A percentile compares a stretch with the other conserved stretches of the same genome.
These are phyloP conservation scores for Albugo laibachii DNA, from an alignment of 352 stramenopile species.

Conservation along the genomic window DNA sequence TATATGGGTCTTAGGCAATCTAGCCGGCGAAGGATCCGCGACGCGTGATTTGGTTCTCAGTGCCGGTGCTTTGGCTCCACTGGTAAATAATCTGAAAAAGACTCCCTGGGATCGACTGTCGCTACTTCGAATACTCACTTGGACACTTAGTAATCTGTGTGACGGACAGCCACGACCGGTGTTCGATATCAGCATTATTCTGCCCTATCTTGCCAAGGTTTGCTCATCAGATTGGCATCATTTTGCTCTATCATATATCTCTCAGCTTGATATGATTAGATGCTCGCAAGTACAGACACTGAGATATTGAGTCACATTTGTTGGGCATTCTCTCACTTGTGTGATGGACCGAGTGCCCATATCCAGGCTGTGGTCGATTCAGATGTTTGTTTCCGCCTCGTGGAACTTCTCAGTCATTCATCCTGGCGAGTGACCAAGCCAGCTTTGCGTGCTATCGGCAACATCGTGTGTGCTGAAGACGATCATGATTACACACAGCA, in stretches of 20 bases:
- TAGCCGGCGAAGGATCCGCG: conserved; percentile 76
- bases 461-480: conserved; percentile 96
- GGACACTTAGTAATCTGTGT: conserved; percentile 86
- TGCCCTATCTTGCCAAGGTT: conserved; percentile 66
- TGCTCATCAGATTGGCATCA: not conserved
- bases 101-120: conserved; percentile 63
- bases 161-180: conserved; percentile 78
- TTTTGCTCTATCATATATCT: not conserved
- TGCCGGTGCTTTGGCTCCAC: conserved; percentile 56
- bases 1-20: conserved; percentile 85
- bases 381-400: conserved; percentile 77
- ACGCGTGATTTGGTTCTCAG: conserved; percentile 78
- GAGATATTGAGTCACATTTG: conserved; percentile 91
- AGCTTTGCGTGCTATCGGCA: conserved; percentile 93
- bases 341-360: conserved; percentile 90
- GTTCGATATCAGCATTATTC: conserved; percentile 78
- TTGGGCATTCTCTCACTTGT: conserved; percentile 94
- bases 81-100: conserved; percentile 82
- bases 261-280: conserved; percentile 20
- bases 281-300: conserved; percentile 87
- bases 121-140: conserved; percentile 81
- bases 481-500: conserved; percentile 84
- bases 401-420: conserved; percentile 84
- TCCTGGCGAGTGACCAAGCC: conserved; percentile 94
- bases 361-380: conserved; percentile 90